Evolutionary conservation across 1,284 basidiomycete species (phyloP), one percentile per base, ranked within the genome.

Genomic region (Moniliophthora roreri): DNA sequence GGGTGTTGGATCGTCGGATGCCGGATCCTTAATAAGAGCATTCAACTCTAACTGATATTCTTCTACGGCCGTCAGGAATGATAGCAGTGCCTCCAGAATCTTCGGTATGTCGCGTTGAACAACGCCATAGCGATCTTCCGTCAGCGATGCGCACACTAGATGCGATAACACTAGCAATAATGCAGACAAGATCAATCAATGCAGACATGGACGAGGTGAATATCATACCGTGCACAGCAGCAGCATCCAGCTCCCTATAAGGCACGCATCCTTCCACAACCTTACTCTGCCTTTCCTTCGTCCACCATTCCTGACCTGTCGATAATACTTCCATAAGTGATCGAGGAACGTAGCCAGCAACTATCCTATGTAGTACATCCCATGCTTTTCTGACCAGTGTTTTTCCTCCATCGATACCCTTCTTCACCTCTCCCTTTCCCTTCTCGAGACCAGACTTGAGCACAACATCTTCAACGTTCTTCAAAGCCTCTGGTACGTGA

Each of bases 21-120:
- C 39, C 2, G 61, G 58, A 1, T 67, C 61, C 37, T 60, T 59
- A 48, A 63, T 60, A n/a, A 61, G 55, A 2, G 66, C 63, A 32
- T 59, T 65, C 18, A 74, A 50, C 57, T 86, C 80, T 0, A 59
- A 59, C 52, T 81, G 78, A 55, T 86, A 86, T 23, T 78, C 76
- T 58, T 92, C 88, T 10, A 92, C 69, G 1, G 82, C 85, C 1
- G 68, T 65, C 16, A 91, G 76, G 70, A 86, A 90, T 2, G 79
- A 77, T 15, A 88, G 63, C 59, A 93, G 72, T 0, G 86, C 86
- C 67, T 93, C 91, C 8, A 95, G 67, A 20, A 91, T 83, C 51
- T 82, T 82, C 0, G 91, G 89, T 23, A 92, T 91, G 63, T 93
- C 89, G 5, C 87, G 76, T 65, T 94, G 92, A 6, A 92, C 89